Conservation (phyloP, 768 basidiomycete genomes). For the Hortiboletus flavorubellus region DNA sequence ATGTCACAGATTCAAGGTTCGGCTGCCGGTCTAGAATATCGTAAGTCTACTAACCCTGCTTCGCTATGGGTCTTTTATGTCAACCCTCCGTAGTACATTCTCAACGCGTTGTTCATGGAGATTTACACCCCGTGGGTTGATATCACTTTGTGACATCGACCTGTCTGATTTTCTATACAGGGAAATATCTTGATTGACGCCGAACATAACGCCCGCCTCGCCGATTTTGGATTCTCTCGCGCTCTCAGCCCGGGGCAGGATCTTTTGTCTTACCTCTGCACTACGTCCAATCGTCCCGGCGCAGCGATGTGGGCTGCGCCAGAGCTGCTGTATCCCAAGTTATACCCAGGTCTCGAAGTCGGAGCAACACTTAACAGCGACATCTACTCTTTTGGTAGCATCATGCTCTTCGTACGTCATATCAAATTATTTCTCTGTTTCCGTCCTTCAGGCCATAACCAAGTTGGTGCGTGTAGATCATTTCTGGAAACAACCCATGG, state of each 20-base stretch:
- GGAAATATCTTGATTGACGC: slow-evolving; percentile 2
- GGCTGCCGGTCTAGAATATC: neutral
- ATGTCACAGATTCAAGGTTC: neutral
- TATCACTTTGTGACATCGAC: neutral
- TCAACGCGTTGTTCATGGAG: neutral
- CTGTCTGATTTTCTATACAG: neutral
- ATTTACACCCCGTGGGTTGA: slow-evolving; percentile 6
- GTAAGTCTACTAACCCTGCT: neutral
- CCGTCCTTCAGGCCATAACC: neutral
- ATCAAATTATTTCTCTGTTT: neutral
- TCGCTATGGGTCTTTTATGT: neutral
- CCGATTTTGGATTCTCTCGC: slow-evolving; percentile 6
- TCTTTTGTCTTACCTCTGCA: neutral
- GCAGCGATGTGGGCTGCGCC: neutral
- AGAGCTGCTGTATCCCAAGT: neutral
- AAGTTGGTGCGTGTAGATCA: neutral
- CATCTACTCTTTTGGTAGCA: slow-evolving; percentile 6
- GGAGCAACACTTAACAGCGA: neutral
- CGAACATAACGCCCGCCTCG: neutral
- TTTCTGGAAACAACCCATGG: neutral
- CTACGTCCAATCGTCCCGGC: neutral
- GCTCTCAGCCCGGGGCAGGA: neutral
- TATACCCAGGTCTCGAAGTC: neutral
- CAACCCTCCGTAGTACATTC: slow-evolving; percentile 1
- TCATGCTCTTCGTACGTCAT: slow-evolving; percentile 5